These are phyloP conservation scores for Biscogniauxia marginata DNA, from an alignment of 2,329 filamentous ascomycete species.

Conservation along the genomic window DNA sequence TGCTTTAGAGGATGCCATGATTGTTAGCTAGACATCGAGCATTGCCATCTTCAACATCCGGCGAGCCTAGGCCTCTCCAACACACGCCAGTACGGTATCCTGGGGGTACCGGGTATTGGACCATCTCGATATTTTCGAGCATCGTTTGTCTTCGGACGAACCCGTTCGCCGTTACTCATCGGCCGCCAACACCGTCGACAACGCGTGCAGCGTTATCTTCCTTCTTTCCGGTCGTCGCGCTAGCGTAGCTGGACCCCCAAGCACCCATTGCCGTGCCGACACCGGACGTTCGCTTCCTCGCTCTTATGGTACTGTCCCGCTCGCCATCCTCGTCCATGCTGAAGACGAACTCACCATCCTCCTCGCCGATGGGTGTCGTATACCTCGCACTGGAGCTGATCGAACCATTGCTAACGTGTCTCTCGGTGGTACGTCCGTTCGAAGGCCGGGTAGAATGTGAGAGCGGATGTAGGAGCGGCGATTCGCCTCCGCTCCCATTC, in stretches of 20 bases:
- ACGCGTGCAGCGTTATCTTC: conserved; percentile 27
- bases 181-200: conserved; percentile 30
- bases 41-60: neutral
- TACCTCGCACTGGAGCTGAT: conserved; percentile 59
- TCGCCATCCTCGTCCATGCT: conserved; percentile 65
- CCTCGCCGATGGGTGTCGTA: conserved; percentile 64
- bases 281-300: conserved; percentile 49
- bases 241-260: conserved; percentile 36
- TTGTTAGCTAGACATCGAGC: neutral
- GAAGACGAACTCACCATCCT: conserved; percentile 63
- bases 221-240: conserved; percentile 31
- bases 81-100: neutral
- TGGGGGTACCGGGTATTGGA: conserved; percentile 2
- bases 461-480: conserved; percentile 51
- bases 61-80: neutral
- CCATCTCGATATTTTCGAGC: conserved; percentile 4
- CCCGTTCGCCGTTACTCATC: conserved; percentile 17
- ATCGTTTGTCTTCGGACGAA: neutral
- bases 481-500: conserved; percentile 34
- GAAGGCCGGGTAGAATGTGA: conserved; percentile 41
- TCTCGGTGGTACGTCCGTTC: conserved; percentile 48
- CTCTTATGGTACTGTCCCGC: conserved; percentile 42
- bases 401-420: conserved; percentile 60
- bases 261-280: conserved; percentile 30
- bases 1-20: neutral